Conservation (phyloP, 2,329 filamentous ascomycete species). For the Huntiella abstrusa region DNA sequence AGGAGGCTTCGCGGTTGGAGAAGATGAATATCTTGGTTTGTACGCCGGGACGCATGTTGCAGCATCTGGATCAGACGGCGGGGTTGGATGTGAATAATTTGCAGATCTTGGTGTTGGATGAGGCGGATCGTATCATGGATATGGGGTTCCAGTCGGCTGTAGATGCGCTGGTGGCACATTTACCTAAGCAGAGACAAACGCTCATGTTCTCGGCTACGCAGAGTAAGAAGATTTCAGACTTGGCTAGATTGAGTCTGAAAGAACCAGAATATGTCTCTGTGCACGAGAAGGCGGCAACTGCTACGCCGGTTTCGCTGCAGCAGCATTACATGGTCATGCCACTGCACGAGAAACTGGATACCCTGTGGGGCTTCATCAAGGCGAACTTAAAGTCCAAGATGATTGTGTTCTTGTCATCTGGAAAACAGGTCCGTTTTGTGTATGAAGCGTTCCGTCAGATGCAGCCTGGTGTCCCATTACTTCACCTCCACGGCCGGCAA, state of each 20-base stretch:
- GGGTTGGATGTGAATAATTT: slow-evolving; percentile 78
- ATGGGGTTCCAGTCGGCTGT: slow-evolving; percentile 88
- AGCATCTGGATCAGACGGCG: slow-evolving; percentile 88
- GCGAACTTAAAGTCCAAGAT: slow-evolving; percentile 86
- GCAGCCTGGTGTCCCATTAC: slow-evolving; percentile 79
- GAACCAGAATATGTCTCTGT: slow-evolving; percentile 93
- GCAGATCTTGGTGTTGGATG: slow-evolving; percentile 83
- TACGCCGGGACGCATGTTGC: slow-evolving; percentile 84
- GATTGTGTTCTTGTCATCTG: slow-evolving; percentile 83
- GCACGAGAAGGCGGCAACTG: slow-evolving; percentile 60
- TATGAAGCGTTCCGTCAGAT: slow-evolving; percentile 86
- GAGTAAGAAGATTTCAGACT: slow-evolving; percentile 80
- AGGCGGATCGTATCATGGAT: slow-evolving; percentile 91
- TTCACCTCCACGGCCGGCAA: slow-evolving; percentile 86
- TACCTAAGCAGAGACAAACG: slow-evolving; percentile 73
- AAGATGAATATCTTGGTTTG: slow-evolving; percentile 97
- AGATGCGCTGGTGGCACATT: slow-evolving; percentile 81
- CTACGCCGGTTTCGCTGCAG: slow-evolving; percentile 68
- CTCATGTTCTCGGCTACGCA: slow-evolving; percentile 93
- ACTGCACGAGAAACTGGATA: slow-evolving; percentile 75
- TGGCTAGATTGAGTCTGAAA: slow-evolving; percentile 70
- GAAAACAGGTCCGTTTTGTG: slow-evolving; percentile 90
- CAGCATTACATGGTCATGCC: slow-evolving; percentile 84
- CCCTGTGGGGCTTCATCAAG: slow-evolving; percentile 80
- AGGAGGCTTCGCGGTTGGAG: slow-evolving; percentile 65